Conservation (phyloP, 306 rosid species). For the Begonia fuchsioides region DNA sequence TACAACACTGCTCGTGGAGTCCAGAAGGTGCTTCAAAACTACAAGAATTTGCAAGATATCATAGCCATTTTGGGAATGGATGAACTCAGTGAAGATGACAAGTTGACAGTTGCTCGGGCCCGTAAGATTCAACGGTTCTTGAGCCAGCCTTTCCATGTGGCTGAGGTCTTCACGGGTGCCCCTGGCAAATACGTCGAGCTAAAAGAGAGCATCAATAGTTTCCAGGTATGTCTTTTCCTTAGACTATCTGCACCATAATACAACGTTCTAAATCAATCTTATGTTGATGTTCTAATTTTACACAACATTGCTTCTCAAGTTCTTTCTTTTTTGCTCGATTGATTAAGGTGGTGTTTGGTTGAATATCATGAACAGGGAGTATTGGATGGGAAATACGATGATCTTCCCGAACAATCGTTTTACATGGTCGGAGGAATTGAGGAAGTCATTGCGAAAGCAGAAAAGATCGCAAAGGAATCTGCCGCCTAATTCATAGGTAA, state of each 20-base stretch:
- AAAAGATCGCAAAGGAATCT: conserved; percentile 55
- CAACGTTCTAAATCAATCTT: too few relatives aligned
- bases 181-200: conserved; percentile 87
- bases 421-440: conserved; percentile 97
- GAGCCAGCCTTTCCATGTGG: conserved; percentile 97
- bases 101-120: conserved; percentile 88
- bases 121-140: conserved; percentile 64
- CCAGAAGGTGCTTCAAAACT: conserved; percentile 76
- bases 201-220: conserved; percentile 63
- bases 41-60: conserved; percentile 94
- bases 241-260: too few relatives aligned
- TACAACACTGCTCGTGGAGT: conserved; percentile 93
- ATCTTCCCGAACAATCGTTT: conserved; percentile 75
- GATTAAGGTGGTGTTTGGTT: too few relatives aligned
- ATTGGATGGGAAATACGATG: conserved; percentile 81
- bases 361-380: conserved; percentile 37
- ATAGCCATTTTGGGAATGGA: conserved; percentile 98
- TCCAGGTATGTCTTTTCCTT: conserved; percentile 44
- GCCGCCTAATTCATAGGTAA: conserved; percentile 17
- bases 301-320: too few relatives aligned
- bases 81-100: conserved; percentile 94
- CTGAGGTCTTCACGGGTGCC: conserved; percentile 95
- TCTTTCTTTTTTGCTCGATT: too few relatives aligned
- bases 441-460: conserved; percentile 71
- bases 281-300: too few relatives aligned